Percentiles rank a stretch among this genome's conserved stretches.
These are phyloP conservation scores for Hygrocybe coccinea DNA, from an alignment of 768 basidiomycete species.

Conservation along the genomic window DNA sequence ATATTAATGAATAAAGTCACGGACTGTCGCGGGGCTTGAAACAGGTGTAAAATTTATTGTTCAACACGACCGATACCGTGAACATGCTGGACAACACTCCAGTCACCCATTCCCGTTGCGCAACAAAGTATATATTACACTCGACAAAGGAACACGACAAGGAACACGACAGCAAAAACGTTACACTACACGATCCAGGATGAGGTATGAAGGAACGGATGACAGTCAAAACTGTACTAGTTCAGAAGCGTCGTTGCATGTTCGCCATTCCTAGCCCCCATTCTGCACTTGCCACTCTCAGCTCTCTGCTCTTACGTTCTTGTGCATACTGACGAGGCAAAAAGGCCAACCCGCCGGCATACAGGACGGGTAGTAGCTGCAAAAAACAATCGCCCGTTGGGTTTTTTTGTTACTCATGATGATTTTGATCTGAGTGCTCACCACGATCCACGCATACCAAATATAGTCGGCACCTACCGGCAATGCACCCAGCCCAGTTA, in stretches of 20 bases:
- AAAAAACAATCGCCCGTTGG: slow-evolving; percentile 4
- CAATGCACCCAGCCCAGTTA: slow-evolving; percentile 39
- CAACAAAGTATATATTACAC: too few species aligned
- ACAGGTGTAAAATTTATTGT: too few species aligned
- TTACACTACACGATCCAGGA: not conserved
- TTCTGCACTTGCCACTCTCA: not conserved
- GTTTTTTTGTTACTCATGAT: not conserved
- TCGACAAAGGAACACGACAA: too few species aligned
- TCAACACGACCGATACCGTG: too few species aligned
- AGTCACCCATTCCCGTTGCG: too few species aligned
- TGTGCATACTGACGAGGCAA: slow-evolving; percentile 46
- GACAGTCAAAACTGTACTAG: not conserved
- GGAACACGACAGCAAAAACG: not conserved
- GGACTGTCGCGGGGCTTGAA: too few species aligned
- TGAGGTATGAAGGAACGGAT: not conserved
- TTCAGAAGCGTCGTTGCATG: not conserved
- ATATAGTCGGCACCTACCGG: slow-evolving; percentile 35
- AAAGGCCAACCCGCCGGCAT: slow-evolving; percentile 39
- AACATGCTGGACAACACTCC: too few species aligned
- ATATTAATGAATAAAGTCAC: too few species aligned
- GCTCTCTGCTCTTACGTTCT: slow-evolving; percentile 28
- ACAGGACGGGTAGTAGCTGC: slow-evolving; percentile 43
- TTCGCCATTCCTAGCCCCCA: not conserved
- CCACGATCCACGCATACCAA: slow-evolving; percentile 48
- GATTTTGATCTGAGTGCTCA: slow-evolving; percentile 29